Evolutionary conservation across 345 rosid genomes (phyloP).

Genomic region (Gossypium longicalyx): DNA sequence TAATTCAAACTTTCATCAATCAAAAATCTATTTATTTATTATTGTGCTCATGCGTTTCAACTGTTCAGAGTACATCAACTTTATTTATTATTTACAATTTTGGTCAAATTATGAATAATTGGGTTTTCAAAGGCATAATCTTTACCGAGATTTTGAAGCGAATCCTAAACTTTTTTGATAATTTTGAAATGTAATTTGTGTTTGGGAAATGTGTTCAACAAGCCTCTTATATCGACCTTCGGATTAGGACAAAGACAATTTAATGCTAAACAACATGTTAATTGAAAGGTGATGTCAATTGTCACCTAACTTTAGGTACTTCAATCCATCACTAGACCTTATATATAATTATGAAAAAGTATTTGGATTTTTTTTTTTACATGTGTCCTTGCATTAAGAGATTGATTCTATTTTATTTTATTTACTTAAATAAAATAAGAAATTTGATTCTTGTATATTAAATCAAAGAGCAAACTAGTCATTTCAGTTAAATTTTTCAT

Average conservation of each 20-base stretch:
- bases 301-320: not conserved
- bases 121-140: not conserved
- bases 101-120: too few relatives aligned
- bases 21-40: too few relatives aligned
- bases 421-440: too few relatives aligned
- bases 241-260: not conserved
- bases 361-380: too few relatives aligned
- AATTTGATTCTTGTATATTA: rapidly evolving
- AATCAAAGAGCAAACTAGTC: rapidly evolving
- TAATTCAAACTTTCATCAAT: not conserved
- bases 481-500: too few relatives aligned
- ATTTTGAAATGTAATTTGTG: not conserved
- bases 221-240: not conserved
- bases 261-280: not conserved
- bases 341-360: too few relatives aligned
- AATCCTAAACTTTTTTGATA: not conserved
- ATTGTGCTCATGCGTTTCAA: too few relatives aligned
- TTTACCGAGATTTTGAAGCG: not conserved
- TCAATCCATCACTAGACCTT: not conserved
- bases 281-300: not conserved
- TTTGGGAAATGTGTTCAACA: not conserved
- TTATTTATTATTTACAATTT: too few relatives aligned
- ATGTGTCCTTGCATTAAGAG: too few relatives aligned
- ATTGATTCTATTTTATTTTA: too few relatives aligned
- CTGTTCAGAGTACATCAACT: too few relatives aligned